Evolutionary conservation across 192 early-diverging fungal genomes (phyloP).

Genomic region (Linnemannia exigua): DNA sequence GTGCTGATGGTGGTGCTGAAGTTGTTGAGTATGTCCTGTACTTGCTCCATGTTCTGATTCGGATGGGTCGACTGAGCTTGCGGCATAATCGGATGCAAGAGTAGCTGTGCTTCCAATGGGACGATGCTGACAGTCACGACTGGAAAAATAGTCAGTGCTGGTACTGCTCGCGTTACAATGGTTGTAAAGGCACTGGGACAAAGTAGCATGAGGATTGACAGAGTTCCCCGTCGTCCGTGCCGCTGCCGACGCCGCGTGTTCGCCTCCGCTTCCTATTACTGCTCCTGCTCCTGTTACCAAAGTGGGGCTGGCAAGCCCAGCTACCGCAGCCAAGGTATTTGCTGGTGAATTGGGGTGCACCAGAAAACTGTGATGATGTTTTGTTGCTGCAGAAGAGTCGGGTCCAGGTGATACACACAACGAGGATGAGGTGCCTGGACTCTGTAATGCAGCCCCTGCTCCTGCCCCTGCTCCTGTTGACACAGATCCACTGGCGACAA

Average conservation of each 20-base stretch:
- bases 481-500: not conserved
- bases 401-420: not conserved
- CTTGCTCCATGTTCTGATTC: constrained; percentile 13
- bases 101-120: constrained; percentile 11
- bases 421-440: not conserved
- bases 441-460: constrained; percentile 1
- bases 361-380: constrained; percentile 7
- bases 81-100: constrained; percentile 12
- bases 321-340: not conserved
- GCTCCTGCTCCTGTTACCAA: not conserved
- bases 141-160: constrained; percentile 28
- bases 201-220: not conserved
- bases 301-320: not conserved
- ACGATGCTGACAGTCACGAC: not conserved
- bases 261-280: not conserved
- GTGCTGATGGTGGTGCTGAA: constrained; percentile 6
- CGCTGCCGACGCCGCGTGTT: no score
- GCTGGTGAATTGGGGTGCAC: not conserved
- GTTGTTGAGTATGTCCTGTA: not conserved
- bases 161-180: constrained; percentile 5
- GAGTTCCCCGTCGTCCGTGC: no score
- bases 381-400: not conserved
- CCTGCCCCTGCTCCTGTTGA: not conserved
- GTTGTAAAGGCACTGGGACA: constrained; percentile 5
- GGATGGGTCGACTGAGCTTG: constrained; percentile 24